Evolutionary conservation across 805 yeast genomes (phyloP).

Genomic region (Metschnikowia reukaufii): DNA sequence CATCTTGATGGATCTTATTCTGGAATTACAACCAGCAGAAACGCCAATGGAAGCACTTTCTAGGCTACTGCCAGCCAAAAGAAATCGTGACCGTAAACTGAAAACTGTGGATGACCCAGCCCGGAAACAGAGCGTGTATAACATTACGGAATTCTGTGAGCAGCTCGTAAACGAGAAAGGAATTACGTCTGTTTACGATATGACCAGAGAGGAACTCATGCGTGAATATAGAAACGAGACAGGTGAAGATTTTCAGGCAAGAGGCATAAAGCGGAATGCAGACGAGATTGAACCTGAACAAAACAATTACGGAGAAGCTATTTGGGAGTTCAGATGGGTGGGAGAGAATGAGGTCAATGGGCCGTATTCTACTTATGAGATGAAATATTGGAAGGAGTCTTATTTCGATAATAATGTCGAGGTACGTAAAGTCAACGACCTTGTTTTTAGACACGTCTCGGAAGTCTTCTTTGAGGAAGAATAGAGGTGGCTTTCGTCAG

Average conservation of each 20-base stretch:
- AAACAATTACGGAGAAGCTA: constrained; percentile 29
- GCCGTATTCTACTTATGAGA: constrained; percentile 51
- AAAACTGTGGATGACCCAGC: constrained; percentile 9
- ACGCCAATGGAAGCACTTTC: constrained; percentile 57
- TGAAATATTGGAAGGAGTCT: constrained; percentile 52
- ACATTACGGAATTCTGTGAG: constrained; percentile 52
- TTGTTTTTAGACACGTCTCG: constrained; percentile 26
- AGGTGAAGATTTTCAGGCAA: constrained; percentile 34
- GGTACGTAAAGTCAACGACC: constrained; percentile 35
- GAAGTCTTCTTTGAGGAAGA: constrained; percentile 22
- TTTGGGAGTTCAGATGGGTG: constrained; percentile 53
- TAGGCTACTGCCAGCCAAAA: constrained; percentile 24
- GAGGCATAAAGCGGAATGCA: constrained; percentile 24
- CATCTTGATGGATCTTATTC: constrained; percentile 35
- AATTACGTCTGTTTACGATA: constrained; percentile 48
- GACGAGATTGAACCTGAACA: constrained; percentile 19
- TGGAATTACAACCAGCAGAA: constrained; percentile 56
- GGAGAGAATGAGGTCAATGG: constrained; percentile 43
- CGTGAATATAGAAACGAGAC: constrained; percentile 44
- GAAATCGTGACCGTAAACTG: constrained; percentile 15
- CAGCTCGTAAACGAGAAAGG: constrained; percentile 42
- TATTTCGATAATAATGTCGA: constrained; percentile 50
- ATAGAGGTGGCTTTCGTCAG: background rate
- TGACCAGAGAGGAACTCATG: constrained; percentile 52
- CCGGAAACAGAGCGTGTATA: constrained; percentile 26